Conservation (phyloP, 2,329 filamentous ascomycete genomes). For the Huntiella abstrusa region DNA sequence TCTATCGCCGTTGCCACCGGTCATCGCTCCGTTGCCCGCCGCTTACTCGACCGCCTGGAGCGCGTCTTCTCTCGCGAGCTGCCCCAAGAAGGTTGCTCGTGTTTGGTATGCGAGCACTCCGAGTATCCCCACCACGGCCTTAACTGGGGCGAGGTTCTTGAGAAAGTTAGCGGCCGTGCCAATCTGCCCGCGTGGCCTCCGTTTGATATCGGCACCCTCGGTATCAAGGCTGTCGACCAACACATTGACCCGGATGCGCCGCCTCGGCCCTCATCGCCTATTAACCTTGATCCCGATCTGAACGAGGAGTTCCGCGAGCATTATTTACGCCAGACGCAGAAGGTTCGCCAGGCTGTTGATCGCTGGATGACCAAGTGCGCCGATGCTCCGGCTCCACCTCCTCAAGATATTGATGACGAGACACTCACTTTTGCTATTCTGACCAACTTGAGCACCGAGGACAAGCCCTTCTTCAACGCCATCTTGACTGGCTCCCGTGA, state of each 20-base stretch:
- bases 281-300: slow-evolving; percentile 79
- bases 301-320: slow-evolving; percentile 86
- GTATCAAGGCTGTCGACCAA: slow-evolving; percentile 37
- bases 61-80: slow-evolving; percentile 89
- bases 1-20: slow-evolving; percentile 90
- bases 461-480: slow-evolving; percentile 67
- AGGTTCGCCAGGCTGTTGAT: slow-evolving; percentile 80
- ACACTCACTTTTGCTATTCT: slow-evolving; percentile 85
- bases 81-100: slow-evolving; percentile 66
- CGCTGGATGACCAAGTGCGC: slow-evolving; percentile 72
- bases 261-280: slow-evolving; percentile 37
- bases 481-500: slow-evolving; percentile 45
- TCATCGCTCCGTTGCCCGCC: slow-evolving; percentile 81
- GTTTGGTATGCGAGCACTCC: slow-evolving; percentile 57
- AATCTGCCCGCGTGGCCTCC: slow-evolving; percentile 81
- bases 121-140: slow-evolving; percentile 50
- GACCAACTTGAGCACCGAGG: slow-evolving; percentile 59
- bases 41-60: slow-evolving; percentile 75
- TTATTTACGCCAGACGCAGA: slow-evolving; percentile 79
- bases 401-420: slow-evolving; percentile 83
- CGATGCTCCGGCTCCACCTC: slow-evolving; percentile 52
- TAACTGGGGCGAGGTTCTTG: slow-evolving; percentile 89
- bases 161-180: slow-evolving; percentile 74
- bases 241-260: slow-evolving; percentile 41
- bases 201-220: slow-evolving; percentile 50